Evolutionary conservation across 768 basidiomycete species (phyloP).

Genomic region (Panaeolus papilionaceus): DNA sequence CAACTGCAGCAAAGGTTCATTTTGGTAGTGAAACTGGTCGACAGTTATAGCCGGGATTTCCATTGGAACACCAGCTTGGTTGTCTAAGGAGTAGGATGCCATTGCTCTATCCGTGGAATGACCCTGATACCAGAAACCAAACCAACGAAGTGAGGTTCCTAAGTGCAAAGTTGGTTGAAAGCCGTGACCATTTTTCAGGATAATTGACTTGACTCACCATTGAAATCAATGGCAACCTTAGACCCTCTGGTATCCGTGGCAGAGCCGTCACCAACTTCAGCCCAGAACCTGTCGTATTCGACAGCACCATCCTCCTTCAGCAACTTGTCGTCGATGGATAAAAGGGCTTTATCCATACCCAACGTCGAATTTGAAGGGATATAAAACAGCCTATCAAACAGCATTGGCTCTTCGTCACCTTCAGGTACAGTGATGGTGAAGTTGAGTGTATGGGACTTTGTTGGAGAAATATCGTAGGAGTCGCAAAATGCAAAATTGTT

Average conservation of each 20-base stretch:
- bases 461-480: background rate
- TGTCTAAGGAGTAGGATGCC: background rate
- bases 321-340: background rate
- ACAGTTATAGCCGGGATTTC: background rate
- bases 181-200: background rate
- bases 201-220: background rate
- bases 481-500: background rate
- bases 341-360: background rate
- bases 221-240: background rate
- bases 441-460: background rate
- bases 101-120: background rate
- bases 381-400: background rate
- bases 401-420: background rate
- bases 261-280: background rate
- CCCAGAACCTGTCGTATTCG: background rate
- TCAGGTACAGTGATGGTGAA: background rate
- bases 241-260: background rate
- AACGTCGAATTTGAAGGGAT: background rate
- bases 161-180: background rate
- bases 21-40: background rate
- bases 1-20: background rate
- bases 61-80: background rate
- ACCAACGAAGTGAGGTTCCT: slow-evolving; percentile 3
- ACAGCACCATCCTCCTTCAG: background rate
- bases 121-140: background rate